Base-by-base conservation (phyloP, 805 yeast species). In the Candida multigemmis region DNA sequence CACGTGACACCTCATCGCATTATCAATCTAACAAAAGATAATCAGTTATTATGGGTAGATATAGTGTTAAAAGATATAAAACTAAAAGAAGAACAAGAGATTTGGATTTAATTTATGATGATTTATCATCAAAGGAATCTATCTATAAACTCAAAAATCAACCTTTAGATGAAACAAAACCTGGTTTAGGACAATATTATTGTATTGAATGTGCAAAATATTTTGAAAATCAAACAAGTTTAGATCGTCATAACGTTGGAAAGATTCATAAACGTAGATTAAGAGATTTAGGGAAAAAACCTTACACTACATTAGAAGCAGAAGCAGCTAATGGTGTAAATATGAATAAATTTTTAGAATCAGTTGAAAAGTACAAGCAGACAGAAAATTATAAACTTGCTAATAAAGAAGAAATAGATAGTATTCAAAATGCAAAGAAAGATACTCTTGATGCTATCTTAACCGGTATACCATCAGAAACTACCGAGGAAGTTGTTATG, bases 201-300 rank as follows among this genome's bases (percentile, higher is more conserved):
- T 91, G 97, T 55, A 68, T 91, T 28, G 94, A 86, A 37, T 91
- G 99, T 65, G 93, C 94, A 25, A 82, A 79, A 49, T 85, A 91
- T 54, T 85, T 75, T 46, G 96, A 87, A 49, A 76, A 77, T 31
- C 85, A 80, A 23, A 50, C 56, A 17, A 80, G 94, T 6, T 63
- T 83, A 30, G 74, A 72, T 34, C 65, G 77, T 9, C 99, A 91
- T 57, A 56, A 68, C 36, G 72, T 74, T 41, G 66, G 80, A 4
- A 87, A 86, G 46, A 68, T 76, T 6, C 99, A 91, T 56, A 87
- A 81, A 52, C 72, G 97, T 53, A 67, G 95, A 48, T 79, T 82
- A 14, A 82, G 77, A 50, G 80, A 74, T 21, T 61, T 91, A 41
- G 72, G 69, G 31, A 74, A 65, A 25, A 79, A 77, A 28, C 96